phyloP scores from a whole-genome alignment of 2,329 filamentous ascomycete species.

The Trichoderma arundinaceum region DNA sequence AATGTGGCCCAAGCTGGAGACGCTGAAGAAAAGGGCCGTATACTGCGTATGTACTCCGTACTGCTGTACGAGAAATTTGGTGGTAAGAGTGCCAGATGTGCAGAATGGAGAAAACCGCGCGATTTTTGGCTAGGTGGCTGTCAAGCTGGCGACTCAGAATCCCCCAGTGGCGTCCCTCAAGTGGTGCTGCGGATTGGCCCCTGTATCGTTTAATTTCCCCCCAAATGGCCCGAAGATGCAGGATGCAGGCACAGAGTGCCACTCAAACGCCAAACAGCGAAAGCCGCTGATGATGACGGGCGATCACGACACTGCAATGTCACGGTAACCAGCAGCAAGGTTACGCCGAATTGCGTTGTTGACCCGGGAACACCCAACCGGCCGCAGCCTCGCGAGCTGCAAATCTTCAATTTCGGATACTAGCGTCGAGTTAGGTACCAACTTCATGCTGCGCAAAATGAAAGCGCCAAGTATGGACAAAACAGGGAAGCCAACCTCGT shows the following conservation, averaged over 20 bases:
- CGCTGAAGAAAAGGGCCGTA: constrained; percentile 29
- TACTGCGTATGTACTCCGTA: constrained; percentile 18
- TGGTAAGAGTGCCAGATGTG: constrained; percentile 9
- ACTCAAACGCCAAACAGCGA: constrained; percentile 19
- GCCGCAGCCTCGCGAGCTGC: background rate
- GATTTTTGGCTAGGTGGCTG: constrained; percentile 27
- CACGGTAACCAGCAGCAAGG: constrained; percentile 18
- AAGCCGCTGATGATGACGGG: background rate
- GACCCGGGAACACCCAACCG: constrained; percentile 1
- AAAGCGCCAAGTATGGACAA: background rate
- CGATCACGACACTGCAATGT: constrained; percentile 23
- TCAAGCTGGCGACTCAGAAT: constrained; percentile 23
- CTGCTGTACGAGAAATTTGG: constrained; percentile 5
- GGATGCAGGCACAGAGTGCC: constrained; percentile 27
- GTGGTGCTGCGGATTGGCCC: constrained; percentile 26
- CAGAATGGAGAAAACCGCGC: constrained; percentile 18
- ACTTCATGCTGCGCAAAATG: background rate
- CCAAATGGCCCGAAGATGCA: constrained; percentile 29
- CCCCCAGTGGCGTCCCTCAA: constrained; percentile 19
- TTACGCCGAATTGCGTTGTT: constrained; percentile 21
- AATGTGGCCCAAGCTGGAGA: constrained; percentile 29
- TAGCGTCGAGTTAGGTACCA: constrained; percentile 7
- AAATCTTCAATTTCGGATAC: background rate
- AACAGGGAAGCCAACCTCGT: background rate
- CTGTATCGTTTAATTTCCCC: constrained; percentile 27